phyloP scores from a whole-genome alignment of 2,329 filamentous ascomycete species.

The Arthrobotrys megalospora region DNA sequence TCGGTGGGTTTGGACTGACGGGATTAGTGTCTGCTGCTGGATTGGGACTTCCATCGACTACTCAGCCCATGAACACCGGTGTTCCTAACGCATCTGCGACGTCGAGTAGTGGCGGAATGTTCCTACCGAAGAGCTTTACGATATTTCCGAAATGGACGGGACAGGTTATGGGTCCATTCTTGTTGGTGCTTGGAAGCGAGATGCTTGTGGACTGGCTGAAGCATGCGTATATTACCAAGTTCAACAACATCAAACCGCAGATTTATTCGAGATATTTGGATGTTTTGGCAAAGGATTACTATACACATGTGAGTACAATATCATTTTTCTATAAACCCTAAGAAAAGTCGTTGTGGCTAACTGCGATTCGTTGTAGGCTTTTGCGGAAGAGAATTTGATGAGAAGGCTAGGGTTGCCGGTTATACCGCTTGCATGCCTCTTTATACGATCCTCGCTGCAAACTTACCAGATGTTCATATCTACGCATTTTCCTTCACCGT shows the following conservation, averaged over 20 bases:
- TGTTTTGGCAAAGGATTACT: conserved; percentile 96
- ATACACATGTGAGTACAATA: conserved; percentile 79
- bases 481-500: conserved; percentile 83
- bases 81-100: conserved; percentile 67
- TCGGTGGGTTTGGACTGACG: conserved; percentile 66
- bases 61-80: conserved; percentile 44
- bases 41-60: conserved; percentile 29
- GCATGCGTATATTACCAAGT: conserved; percentile 97
- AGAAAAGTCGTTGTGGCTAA: conserved; percentile 57
- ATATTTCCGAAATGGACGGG: conserved; percentile 88
- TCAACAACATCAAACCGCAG: conserved; percentile 94
- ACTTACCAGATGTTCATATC: conserved; percentile 99
- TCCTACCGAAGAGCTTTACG: conserved; percentile 87
- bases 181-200: conserved; percentile 94
- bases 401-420: conserved; percentile 91
- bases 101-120: conserved; percentile 68
- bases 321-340: neutral
- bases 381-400: conserved; percentile 89
- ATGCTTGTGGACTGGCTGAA: conserved; percentile 98
- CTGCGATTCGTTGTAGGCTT: conserved; percentile 74
- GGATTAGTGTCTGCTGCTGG: conserved; percentile 64
- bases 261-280: conserved; percentile 93
- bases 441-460: conserved; percentile 93
- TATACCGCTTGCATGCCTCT: conserved; percentile 91
- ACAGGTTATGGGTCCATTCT: conserved; percentile 90